Evolutionary conservation across 352 stramenopile species (phyloP).

Genomic region (Globisporangium paroecandrum): DNA sequence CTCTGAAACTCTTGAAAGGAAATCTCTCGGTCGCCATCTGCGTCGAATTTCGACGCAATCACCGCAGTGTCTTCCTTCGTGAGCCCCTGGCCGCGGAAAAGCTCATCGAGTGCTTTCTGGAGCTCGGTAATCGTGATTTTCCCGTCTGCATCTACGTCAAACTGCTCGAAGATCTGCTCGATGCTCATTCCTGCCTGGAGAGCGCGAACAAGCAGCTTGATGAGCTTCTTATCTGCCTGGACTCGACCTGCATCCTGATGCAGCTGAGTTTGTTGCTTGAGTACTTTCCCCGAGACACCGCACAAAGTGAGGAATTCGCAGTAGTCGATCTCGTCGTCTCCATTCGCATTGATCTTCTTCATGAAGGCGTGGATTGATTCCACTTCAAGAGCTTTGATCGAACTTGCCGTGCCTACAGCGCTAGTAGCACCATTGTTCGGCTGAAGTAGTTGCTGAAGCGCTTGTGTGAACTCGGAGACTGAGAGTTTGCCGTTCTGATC

Average conservation of each 20-base stretch:
- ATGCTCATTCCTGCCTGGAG: constrained; percentile 41
- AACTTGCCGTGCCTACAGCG: not conserved
- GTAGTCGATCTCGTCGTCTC: constrained; percentile 60
- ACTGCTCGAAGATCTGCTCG: constrained; percentile 72
- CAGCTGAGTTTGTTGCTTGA: constrained; percentile 16
- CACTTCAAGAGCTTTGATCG: constrained; percentile 36
- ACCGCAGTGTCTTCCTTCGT: constrained; percentile 32
- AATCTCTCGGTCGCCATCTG: constrained; percentile 48
- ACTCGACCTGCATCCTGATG: constrained; percentile 18
- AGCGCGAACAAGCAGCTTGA: constrained; percentile 58
- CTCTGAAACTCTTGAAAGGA: constrained; percentile 56
- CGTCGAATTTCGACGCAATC: constrained; percentile 51
- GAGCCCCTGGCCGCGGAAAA: constrained; percentile 41
- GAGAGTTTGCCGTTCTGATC: constrained; percentile 61
- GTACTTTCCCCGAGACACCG: constrained; percentile 29
- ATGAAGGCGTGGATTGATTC: constrained; percentile 44
- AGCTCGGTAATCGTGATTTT: constrained; percentile 59
- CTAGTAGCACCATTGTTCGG: constrained; percentile 4
- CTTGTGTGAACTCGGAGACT: constrained; percentile 48
- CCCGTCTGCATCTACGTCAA: constrained; percentile 62
- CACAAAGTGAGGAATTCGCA: constrained; percentile 61
- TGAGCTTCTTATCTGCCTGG: constrained; percentile 48
- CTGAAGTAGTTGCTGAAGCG: constrained; percentile 44
- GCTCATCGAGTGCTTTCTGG: constrained; percentile 38
- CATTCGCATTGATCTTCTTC: constrained; percentile 56